Conservation (phyloP, 1,139 yeast genomes). For the Suhomyces wounanorum region DNA sequence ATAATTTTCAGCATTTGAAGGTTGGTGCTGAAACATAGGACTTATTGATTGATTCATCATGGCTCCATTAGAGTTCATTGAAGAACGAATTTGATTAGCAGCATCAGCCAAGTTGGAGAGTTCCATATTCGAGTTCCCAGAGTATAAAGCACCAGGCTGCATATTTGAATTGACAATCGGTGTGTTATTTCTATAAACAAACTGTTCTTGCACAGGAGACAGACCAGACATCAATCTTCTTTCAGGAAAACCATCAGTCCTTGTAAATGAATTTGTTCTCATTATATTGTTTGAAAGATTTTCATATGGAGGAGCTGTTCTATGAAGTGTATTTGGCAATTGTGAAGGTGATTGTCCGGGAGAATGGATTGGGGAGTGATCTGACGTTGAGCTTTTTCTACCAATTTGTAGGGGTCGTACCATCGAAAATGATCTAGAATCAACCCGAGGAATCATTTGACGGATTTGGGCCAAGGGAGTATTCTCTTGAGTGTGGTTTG, state of each 20-base stretch:
- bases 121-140: neutral
- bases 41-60: neutral
- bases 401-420: neutral
- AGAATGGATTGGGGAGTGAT: neutral
- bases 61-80: neutral
- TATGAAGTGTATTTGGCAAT: neutral
- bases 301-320: neutral
- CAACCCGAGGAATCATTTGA: neutral
- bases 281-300: neutral
- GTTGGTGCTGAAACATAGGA: neutral
- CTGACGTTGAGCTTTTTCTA: neutral
- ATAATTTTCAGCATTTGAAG: neutral
- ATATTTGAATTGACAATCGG: neutral
- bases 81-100: neutral
- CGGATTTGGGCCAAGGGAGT: constrained; percentile 4
- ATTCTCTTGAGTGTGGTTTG: neutral
- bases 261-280: neutral
- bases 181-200: neutral
- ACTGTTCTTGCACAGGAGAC: neutral
- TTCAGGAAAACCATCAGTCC: neutral
- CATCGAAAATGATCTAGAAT: neutral
- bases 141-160: neutral
- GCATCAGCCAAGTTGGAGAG: neutral
- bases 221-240: neutral
- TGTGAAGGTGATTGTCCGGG: constrained; percentile 1